phyloP scores from a whole-genome alignment of 164 flowering plant genomes.

The Protea cynaroides region DNA sequence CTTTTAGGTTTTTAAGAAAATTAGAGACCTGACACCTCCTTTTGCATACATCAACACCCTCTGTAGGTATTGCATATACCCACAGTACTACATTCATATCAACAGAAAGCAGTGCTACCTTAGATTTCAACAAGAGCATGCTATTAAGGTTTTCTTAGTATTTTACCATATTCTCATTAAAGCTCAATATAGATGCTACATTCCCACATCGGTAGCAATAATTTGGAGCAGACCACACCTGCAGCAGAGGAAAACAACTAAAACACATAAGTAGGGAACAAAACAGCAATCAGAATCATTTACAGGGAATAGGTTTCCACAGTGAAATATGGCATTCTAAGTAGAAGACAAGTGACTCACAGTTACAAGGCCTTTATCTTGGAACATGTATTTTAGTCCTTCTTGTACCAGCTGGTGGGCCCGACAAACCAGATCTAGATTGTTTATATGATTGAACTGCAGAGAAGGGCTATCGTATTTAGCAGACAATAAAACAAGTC shows the following conservation, averaged over 20 bases:
- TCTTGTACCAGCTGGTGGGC: slow-evolving; percentile 99
- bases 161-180: slow-evolving; percentile 64
- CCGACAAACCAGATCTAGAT: slow-evolving; percentile 91
- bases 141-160: neutral
- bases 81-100: no score
- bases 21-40: no score
- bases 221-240: slow-evolving; percentile 83
- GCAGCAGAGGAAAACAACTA: slow-evolving; percentile 21
- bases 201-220: slow-evolving; percentile 91
- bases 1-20: neutral
- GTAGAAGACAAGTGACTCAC: slow-evolving; percentile 37
- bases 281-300: slow-evolving; percentile 3
- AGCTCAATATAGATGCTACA: slow-evolving; percentile 98
- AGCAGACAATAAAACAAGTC: no score
- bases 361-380: slow-evolving; percentile 97
- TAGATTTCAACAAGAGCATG: neutral
- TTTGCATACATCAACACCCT: no score
- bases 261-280: neutral
- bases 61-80: no score
- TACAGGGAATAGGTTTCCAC: neutral
- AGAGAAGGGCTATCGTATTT: neutral
- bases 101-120: neutral
- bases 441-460: slow-evolving; percentile 97
- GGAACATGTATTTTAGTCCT: slow-evolving; percentile 99
- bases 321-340: no score